Evolutionary conservation across 2,329 filamentous ascomycete species (phyloP), one percentile per base, ranked within the genome.

Genomic region (Huntiella decipiens): DNA sequence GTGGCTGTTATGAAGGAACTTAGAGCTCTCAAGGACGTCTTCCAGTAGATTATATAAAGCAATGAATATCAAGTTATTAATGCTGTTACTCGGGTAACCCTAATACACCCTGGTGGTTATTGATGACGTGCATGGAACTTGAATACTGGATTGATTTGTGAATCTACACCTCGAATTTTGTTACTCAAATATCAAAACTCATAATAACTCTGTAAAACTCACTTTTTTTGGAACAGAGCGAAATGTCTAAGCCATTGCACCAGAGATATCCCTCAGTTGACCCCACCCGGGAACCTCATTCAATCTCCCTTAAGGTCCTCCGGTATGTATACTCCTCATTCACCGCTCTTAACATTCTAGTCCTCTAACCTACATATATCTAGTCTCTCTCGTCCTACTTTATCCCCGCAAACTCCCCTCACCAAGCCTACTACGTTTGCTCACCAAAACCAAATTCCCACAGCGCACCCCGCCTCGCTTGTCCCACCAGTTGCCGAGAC

Each of bases 11-110:
- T 98, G 82, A 72, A 71, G 31, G 79, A 79, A 55, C 65, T 96
- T 56, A 71, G 91, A 46, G 83, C 92, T 62, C 79, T 93, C 79
- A 98, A 96, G 76, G 87, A 92, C 58, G 73, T 68, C 60, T 75
- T 75, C 61, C 71, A 70, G 65, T 74, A 64, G 15, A 47, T n/a
- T 19, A 35, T 5, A 31, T 73, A 68, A 65, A 58, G 59, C 62
- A 52, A 38, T 39, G 22, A 28, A 28, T 28, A 28, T 28, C 22
- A 28, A 28, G 22, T 28, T 28, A 28, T 28, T 6, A 28, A 28
- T 28, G 22, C 10, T 10, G 22, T 28, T 28, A 28, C 16, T 11
- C 2, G 2, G n/a, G 7, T 41, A 41, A 41, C 38, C 38, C 38
- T 41, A 41, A 5, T 7, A 31, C 4, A 34, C 40, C 40, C 40